Evolutionary conservation across 108 stramenopile species (phyloP), one percentile per base, ranked within the genome.

Genomic region (Bacterosira constricta): DNA sequence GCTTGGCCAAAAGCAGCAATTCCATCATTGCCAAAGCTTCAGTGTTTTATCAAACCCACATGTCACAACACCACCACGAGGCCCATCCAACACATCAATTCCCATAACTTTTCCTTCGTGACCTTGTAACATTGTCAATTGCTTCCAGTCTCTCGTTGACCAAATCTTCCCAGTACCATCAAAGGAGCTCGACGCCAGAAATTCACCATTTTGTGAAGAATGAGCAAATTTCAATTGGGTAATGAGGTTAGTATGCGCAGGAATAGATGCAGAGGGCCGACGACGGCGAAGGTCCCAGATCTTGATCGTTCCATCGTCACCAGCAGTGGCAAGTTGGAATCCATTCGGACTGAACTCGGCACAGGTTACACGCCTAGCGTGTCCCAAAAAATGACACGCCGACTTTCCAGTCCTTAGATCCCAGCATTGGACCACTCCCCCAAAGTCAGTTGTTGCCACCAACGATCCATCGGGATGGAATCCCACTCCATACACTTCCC

Each of bases 81-180:
- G 60, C 1, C 67, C 82, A 46, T 80, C 73, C 51, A 91, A 62
- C 11, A 96, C 30, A 66, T 85, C 95, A 9, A 93, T 82, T 6
- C 95, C 89, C 85, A 90, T 96, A 12, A 97, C 95, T 78, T 99
- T 96, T 42, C 97, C 97, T 58, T 96, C 97, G 68, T 98, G 99
- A 3, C 97, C 99, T 54, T 94, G 85, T 38, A 98, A 73, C 8
- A 80, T 82, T 7, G 90, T 66, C 54, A 97, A 37, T 30, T 87
- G 52, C 55, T 90, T 90, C 97, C 97, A 98, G 50, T 90, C 87
- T 62, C 96, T 73, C 12, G 90, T 90, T 35, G 86, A 81, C 96
- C 97, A 99, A 17, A 96, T 38, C 72, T 94, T 96, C 23, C 85
- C 90, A 1, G 92, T 95, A 0, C 93, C 93, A 81, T 99, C 99